Evolutionary conservation across 2,329 filamentous ascomycete species (phyloP).

Genomic region (Myriosclerotinia duriaeana): DNA sequence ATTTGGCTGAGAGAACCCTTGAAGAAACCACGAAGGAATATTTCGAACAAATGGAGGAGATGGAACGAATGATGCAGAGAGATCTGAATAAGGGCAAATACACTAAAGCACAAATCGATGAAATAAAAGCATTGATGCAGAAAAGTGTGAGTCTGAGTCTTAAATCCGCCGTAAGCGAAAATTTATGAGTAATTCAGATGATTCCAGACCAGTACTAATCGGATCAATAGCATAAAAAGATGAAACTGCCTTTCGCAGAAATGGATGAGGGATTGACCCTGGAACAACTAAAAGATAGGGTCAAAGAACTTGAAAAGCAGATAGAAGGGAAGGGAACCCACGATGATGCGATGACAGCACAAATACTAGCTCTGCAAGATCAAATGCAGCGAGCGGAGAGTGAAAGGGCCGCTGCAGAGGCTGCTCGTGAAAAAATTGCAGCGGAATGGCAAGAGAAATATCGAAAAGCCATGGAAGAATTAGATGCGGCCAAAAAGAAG

Average conservation of each 20-base stretch:
- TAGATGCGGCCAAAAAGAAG: neutral
- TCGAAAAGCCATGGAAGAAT: neutral
- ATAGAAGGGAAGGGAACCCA: neutral
- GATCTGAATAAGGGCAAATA: neutral
- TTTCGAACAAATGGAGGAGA: neutral
- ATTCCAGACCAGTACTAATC: neutral
- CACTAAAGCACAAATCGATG: neutral
- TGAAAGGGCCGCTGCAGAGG: neutral
- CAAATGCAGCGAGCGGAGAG: neutral
- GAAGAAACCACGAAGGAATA: conserved; percentile 3
- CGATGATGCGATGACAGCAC: neutral
- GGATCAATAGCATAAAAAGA: neutral
- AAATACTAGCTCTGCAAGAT: neutral
- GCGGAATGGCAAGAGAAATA: neutral
- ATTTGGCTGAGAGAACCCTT: neutral
- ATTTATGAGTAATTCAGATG: too few relatives aligned
- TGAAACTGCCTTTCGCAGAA: neutral
- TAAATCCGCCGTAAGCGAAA: neutral
- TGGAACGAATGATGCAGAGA: neutral
- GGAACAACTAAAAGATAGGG: neutral
- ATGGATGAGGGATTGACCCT: neutral
- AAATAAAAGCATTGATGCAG: neutral
- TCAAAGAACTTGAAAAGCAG: neutral
- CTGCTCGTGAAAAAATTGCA: neutral
- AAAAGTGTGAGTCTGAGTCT: neutral